Evolutionary conservation across 2,329 filamentous ascomycete species (phyloP), one percentile per base, ranked within the genome.

Genomic region (Phaeoacremonium minimum): DNA sequence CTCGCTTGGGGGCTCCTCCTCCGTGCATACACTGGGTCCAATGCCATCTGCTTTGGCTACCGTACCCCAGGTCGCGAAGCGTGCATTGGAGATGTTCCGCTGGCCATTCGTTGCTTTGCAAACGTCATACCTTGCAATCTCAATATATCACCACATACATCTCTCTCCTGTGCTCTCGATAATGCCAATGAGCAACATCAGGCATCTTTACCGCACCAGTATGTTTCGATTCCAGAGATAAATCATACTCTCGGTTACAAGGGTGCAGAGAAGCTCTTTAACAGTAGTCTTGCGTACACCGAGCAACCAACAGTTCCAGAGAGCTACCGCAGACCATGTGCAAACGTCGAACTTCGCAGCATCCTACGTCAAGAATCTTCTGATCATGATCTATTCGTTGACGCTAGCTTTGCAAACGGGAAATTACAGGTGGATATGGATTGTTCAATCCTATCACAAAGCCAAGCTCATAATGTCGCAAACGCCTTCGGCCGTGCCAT

Each of bases 1-100:
- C 64, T 77, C n/a, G 75, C 77, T 0, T 83, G 77, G 77, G 73
- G 67, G 0, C 57, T 83, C 15, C 62, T 80, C 0, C 57, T 80
- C 0, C 69, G 74, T 3, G 63, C 67, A 2, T 80, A 77, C 44
- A 66, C 73, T 4, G 73, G 73, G 2, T 63, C 63, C 13, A 61
- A 71, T 15, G 64, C 67, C 9, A 67, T 80, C 7, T 66, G 70
- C 26, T 81, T 82, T 43, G 78, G 77, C 1, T 73, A 64, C 38
- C 64, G 67, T 20, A 62, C 67, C 4, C 51, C 58, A 0, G 70
- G 69, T 1, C 59, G 72, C 5, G 64, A 70, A 13, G 58, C 67
- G 4, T 57, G 67, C 0, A 53, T 64, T 5, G 46, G 58, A 1
- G 67, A 63, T 0, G 57, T 73, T 31, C 46, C 56, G 8, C 46